Base-by-base conservation (phyloP, 768 basidiomycete genomes). In the Leccinellum albellum region DNA sequence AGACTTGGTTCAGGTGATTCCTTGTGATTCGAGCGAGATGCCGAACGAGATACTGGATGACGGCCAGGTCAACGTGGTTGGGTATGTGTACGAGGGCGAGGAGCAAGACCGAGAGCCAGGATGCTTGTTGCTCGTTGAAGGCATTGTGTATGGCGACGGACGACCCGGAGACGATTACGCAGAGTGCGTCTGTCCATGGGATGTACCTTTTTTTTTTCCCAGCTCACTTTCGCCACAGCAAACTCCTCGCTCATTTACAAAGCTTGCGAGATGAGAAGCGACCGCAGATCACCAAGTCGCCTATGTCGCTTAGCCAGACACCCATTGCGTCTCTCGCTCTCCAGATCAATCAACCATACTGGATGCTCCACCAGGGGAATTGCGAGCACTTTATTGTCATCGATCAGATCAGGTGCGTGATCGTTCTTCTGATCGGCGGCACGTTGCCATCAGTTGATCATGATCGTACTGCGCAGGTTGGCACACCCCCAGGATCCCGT, bases 341-440 rank as follows among this genome's bases (percentile, higher is more conserved):
- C 21, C 80, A 85, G 31, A 69, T 90, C 35, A 81, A 89, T 61
- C 79, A 87, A 64, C 92, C 92, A 1, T 93, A 94, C 61, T 91
- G 88, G 84, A 73, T 93, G 54, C 74, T 92, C 17, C 91, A 94
- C 64, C 79, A 81, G 53, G 91, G 91, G 32, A 87, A 83, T 63
- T 94, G 91, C 65, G 89, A 92, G 62, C 91, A 94, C 65, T 89
- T 86, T 67, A 61, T 91, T 21, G 80, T 87, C 21, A 60, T 93
- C 37, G 84, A 90, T 57, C 80, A 88, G 60, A 85, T 94, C 58
- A 79, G 92, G 91, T 83, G 63, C 42, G 31, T 26, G 29, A 42
- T 26, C 31, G 15, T 48, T 51, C 24, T 55, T 1, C 29, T 20
- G 28, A 7, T 28, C 7, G 28, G 28, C n/a, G n/a, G n/a, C n/a